Conservation (phyloP, 75 land plant genomes). For the Adiantum capillusveneris region DNA sequence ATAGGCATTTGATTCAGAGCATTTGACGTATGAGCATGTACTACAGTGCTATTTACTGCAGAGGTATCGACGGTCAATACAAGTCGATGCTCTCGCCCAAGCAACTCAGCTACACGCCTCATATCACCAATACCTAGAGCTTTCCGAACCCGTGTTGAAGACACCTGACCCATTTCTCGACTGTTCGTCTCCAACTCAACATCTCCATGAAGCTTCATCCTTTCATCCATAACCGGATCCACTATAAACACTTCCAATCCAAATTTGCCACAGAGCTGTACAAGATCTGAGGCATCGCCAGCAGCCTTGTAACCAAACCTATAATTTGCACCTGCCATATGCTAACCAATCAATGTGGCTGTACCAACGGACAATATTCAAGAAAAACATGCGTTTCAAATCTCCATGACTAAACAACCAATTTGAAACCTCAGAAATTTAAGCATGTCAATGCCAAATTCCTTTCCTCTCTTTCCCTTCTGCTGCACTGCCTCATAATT, state of each 20-base stretch:
- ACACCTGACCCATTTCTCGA: conserved; percentile 84
- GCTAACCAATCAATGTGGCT: too few relatives aligned
- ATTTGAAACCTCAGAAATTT: too few relatives aligned
- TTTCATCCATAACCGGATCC: conserved; percentile 74
- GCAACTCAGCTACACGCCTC: conserved; percentile 57
- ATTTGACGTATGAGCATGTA: conserved; percentile 35
- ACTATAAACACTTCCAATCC: conserved; percentile 69
- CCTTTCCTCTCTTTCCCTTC: too few relatives aligned
- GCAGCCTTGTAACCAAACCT: conserved; percentile 96
- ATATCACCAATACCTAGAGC: conserved; percentile 79
- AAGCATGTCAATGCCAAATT: too few relatives aligned
- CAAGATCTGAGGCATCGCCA: conserved; percentile 82
- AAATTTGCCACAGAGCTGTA: conserved; percentile 63
- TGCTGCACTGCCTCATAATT: too few relatives aligned
- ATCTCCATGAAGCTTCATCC: conserved; percentile 12
- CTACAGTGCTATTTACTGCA: conserved; percentile 5
- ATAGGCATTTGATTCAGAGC: conserved; percentile 62
- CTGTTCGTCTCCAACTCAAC: conserved; percentile 8
- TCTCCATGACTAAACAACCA: too few relatives aligned
- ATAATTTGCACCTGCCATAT: conserved; percentile 72
- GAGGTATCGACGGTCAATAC: conserved; percentile 24
- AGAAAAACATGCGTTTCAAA: too few relatives aligned
- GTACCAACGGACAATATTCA: too few relatives aligned
- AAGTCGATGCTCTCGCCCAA: conserved; percentile 79
- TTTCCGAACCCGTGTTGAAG: conserved; percentile 84